phyloP scores from a whole-genome alignment of 768 basidiomycete genomes.

The Lentinula guzmanii region DNA sequence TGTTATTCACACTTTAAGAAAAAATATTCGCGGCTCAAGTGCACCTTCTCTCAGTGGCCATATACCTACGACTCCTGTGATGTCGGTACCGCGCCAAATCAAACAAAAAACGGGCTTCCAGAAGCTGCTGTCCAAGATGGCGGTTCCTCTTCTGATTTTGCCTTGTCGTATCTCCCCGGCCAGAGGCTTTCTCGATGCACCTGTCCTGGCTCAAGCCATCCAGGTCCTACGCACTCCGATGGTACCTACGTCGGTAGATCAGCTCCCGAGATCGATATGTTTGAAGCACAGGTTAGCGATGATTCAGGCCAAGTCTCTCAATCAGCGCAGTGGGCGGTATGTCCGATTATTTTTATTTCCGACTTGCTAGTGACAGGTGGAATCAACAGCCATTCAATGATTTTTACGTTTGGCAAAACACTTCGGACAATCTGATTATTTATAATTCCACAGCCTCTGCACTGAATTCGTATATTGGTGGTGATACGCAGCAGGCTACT shows the following conservation, averaged over 20 bases:
- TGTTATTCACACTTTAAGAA: conserved; percentile 18
- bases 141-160: conserved; percentile 32
- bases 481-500: conserved; percentile 71
- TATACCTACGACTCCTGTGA: conserved; percentile 81
- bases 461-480: conserved; percentile 65
- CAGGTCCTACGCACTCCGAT: conserved; percentile 71
- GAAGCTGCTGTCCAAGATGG: conserved; percentile 56
- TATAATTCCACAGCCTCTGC: conserved; percentile 44
- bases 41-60: conserved; percentile 52
- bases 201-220: conserved; percentile 75
- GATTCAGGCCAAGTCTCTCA: conserved; percentile 64
- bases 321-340: conserved; percentile 76
- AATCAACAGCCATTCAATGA: conserved; percentile 63
- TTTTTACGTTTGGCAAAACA: conserved; percentile 63
- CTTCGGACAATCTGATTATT: conserved; percentile 52
- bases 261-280: conserved; percentile 88
- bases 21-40: neutral
- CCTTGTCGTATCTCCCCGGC: conserved; percentile 71
- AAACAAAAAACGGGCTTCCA: conserved; percentile 68
- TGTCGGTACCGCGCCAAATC: conserved; percentile 78
- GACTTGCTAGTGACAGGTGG: neutral
- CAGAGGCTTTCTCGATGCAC: conserved; percentile 86
- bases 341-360: conserved; percentile 12
- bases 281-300: conserved; percentile 70
- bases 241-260: conserved; percentile 75